Base-by-base conservation (phyloP, 306 rosid genomes). In the Alnus rubra region DNA sequence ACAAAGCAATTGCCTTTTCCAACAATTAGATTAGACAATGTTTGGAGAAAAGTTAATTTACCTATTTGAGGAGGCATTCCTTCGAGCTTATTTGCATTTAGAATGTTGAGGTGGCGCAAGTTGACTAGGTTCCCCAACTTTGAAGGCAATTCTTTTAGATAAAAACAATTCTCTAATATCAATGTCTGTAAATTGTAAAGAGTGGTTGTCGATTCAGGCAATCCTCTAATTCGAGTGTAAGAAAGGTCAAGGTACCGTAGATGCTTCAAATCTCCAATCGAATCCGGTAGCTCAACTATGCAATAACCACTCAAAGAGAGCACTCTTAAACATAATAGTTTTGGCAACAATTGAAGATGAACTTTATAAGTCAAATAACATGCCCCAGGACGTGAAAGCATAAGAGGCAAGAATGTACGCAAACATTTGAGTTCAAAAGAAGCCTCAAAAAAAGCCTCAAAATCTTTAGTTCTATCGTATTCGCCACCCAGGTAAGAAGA, bases 111-210 rank as follows among this genome's bases (percentile, higher is more conserved):
- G 12, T 48, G 51, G 51, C 51, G 51, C 51, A 48, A 48, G 51
- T 48, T 48, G 51, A 48, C 51, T 7, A 48, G 2, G 12, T 48
- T 48, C 1, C 51, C 51, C 51, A 75, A 58, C 2, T 14, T 31
- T 19, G 15, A 18, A 6, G 78, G 55, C 10, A 75, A 30, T 4
- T 28, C 14, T 15, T 45, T 48, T 31, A 76, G 23, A 18, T 4
- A 0, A 15, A 2, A 0, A 48, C 79, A 76, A 2, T 11, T 5
- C 7, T 31, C 9, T 0, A 62, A 16, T 1, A 42, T 1, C 56
- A 76, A 31, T 45, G 60, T 63, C 12, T 76, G 79, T 37, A 76
- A 76, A 37, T 76, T 76, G 73, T 28, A 49, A 6, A 76, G 73
- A 16, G 5, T 18, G 9, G 48, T 30, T 18, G 33, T 33, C 4